Evolutionary conservation across 306 rosid species (phyloP).

Genomic region (Trichosanthes cucumerina): DNA sequence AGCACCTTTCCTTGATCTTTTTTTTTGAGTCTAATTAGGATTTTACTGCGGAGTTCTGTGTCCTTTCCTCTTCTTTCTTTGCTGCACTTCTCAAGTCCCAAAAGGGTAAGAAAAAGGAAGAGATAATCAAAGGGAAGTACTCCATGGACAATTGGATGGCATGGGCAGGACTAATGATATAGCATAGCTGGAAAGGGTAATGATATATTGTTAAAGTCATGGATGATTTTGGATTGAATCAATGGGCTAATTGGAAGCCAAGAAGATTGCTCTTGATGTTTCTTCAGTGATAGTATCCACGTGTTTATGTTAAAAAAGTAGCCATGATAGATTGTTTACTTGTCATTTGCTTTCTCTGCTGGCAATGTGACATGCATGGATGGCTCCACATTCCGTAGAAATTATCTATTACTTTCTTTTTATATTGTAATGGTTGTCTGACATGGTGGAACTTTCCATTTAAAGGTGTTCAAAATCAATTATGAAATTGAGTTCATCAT

Average conservation of each 20-base stretch:
- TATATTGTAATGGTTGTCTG: background rate
- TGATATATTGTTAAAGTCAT: background rate
- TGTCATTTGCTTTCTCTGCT: background rate
- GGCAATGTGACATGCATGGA: background rate
- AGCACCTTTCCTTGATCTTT: background rate
- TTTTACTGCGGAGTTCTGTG: background rate
- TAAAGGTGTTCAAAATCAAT: background rate
- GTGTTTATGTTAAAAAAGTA: background rate
- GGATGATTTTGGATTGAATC: background rate
- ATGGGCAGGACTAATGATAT: background rate
- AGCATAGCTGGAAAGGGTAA: background rate
- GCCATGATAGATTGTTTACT: background rate
- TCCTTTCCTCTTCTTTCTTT: background rate
- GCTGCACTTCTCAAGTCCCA: background rate
- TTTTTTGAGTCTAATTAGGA: background rate
- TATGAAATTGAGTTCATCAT: background rate
- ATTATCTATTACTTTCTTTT: background rate
- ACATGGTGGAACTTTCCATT: background rate
- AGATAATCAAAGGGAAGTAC: background rate
- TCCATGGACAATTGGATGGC: background rate
- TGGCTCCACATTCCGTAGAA: background rate
- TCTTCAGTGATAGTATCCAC: background rate
- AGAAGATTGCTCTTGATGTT: background rate
- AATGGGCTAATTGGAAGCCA: background rate
- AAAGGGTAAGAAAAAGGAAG: background rate